These are phyloP conservation scores for Aspergillus ochraceus DNA, from an alignment of 2,329 filamentous ascomycete genomes.

Conservation along the genomic window DNA sequence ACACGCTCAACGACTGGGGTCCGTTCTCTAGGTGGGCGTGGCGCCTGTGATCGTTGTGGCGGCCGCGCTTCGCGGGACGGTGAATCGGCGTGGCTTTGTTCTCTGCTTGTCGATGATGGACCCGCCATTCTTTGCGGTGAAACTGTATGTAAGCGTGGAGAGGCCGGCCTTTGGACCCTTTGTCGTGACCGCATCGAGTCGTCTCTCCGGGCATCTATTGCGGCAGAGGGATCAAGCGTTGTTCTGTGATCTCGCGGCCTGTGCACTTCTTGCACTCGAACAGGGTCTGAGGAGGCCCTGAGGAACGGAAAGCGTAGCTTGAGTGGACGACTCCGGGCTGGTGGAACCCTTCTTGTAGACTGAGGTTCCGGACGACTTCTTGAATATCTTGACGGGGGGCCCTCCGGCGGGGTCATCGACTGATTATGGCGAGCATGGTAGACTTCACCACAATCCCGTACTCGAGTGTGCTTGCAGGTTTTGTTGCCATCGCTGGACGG, in stretches of 20 bases:
- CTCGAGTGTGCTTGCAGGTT: slow-evolving; percentile 13
- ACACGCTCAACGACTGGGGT: slow-evolving; percentile 21
- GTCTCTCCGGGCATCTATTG: slow-evolving; percentile 11
- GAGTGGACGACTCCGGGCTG: slow-evolving; percentile 11
- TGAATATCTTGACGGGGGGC: slow-evolving; percentile 5
- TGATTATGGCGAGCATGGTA: slow-evolving; percentile 15
- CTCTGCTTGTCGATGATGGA: not conserved
- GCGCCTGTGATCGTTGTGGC: not conserved
- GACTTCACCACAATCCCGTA: slow-evolving; percentile 16
- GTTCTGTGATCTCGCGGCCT: slow-evolving; percentile 8
- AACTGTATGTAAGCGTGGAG: slow-evolving; percentile 9
- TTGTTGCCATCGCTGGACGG: slow-evolving; percentile 13
- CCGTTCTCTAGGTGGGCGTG: slow-evolving; percentile 17
- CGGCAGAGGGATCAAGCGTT: slow-evolving; percentile 13
- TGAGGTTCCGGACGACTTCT: slow-evolving; percentile 10
- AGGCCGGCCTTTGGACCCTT: not conserved
- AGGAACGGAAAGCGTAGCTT: slow-evolving; percentile 17
- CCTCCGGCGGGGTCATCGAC: not conserved
- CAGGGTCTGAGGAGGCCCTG: slow-evolving; percentile 6
- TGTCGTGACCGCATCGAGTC: not conserved
- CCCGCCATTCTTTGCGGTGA: slow-evolving; percentile 6
- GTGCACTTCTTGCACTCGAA: not conserved
- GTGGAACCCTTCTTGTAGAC: not conserved
- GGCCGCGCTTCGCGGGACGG: not conserved
- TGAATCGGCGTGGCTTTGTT: not conserved